Evolutionary conservation across 805 yeast species (phyloP).

Genomic region (Hanseniaspora thailandica): DNA sequence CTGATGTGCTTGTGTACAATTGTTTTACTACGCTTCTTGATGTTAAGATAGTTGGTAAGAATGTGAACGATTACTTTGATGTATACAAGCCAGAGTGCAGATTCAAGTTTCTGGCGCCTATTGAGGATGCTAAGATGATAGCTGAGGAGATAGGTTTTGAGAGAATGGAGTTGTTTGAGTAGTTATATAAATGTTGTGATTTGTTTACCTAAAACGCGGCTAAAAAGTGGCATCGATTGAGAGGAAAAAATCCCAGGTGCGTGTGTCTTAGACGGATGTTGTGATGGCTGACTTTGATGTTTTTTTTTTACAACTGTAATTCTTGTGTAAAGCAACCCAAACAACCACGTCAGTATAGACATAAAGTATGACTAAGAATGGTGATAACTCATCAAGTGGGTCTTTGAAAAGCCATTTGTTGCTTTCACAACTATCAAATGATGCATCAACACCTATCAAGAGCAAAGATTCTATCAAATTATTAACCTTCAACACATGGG

Average conservation of each 20-base stretch:
- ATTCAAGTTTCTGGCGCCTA: neutral
- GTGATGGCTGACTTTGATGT: too few species aligned
- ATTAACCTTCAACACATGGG: constrained; percentile 77
- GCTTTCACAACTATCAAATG: neutral
- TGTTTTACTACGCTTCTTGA: neutral
- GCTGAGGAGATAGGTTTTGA: neutral
- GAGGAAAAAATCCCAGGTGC: too few species aligned
- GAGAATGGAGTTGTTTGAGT: neutral
- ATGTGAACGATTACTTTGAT: constrained; percentile 12
- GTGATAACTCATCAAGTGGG: neutral
- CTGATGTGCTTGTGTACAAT: neutral
- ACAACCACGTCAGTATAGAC: too few species aligned
- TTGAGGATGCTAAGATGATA: neutral
- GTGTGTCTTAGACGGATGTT: too few species aligned
- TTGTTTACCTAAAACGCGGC: neutral
- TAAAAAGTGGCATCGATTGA: too few species aligned
- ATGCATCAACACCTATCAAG: neutral
- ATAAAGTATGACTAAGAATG: neutral
- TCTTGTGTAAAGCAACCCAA: too few species aligned
- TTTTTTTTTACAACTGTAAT: too few species aligned
- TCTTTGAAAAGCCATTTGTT: neutral
- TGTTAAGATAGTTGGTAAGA: constrained; percentile 2
- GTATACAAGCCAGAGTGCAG: constrained; percentile 7
- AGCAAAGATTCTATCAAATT: constrained; percentile 28
- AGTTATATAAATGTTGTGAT: neutral